Evolutionary conservation across 176 grass and related monocot species (phyloP).

Genomic region (Canna indica): DNA sequence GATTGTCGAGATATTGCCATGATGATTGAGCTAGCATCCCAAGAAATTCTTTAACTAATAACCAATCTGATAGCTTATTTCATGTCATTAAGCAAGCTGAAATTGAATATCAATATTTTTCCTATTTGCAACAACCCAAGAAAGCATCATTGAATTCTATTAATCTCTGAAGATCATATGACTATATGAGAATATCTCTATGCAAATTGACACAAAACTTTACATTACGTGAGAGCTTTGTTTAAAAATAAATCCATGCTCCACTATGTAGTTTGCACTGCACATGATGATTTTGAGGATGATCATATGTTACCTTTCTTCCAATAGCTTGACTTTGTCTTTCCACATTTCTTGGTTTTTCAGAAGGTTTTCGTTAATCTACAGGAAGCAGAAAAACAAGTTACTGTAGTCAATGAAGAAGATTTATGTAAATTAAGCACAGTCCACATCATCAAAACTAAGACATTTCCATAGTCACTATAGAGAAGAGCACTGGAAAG

Average conservation of each 20-base stretch:
- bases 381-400: constrained; percentile 12
- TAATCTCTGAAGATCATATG: no score
- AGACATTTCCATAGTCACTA: not conserved
- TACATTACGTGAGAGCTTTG: not conserved
- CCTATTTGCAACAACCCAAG: no score
- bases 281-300: constrained; percentile 15
- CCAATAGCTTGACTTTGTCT: constrained; percentile 42
- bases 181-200: no score
- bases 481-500: not conserved
- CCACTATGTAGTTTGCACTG: not conserved
- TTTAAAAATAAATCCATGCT: not conserved
- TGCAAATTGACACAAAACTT: no score
- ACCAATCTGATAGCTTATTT: not conserved
- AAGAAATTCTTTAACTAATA: not conserved
- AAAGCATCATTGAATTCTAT: no score
- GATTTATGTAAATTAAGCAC: not conserved
- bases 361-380: constrained; percentile 70
- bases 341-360: constrained; percentile 71
- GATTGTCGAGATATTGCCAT: not conserved
- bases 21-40: not conserved
- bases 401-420: constrained; percentile 14
- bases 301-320: constrained; percentile 46
- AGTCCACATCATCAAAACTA: not conserved
- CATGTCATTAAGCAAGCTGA: not conserved
- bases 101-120: no score